A percentile compares a stretch with the other conserved stretches of the same genome.
Evolutionary conservation across 208 protist genomes (phyloP).

Genomic region (Naegleria fowleri): DNA sequence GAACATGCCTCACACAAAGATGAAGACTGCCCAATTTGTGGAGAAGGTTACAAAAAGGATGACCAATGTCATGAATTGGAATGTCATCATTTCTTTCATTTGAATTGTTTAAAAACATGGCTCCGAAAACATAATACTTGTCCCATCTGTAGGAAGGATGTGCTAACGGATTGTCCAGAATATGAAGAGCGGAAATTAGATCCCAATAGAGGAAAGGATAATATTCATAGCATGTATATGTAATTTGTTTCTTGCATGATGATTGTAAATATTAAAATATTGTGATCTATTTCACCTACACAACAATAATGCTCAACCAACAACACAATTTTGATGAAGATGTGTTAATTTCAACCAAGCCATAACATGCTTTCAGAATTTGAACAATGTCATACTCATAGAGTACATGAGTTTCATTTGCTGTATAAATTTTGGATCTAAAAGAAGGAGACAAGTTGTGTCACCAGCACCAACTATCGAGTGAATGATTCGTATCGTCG

Average conservation of each 20-base stretch:
- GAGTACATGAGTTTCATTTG: too few relatives aligned
- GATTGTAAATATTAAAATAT: not conserved
- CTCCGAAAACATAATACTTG: constrained; percentile 13
- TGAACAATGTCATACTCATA: too few relatives aligned
- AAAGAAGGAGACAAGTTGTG: too few relatives aligned
- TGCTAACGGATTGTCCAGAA: not conserved
- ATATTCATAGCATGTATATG: not conserved
- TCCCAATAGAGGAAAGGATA: not conserved
- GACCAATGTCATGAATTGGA: not conserved
- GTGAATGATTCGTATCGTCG: too few relatives aligned
- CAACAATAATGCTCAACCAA: too few relatives aligned
- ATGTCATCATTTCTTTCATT: constrained; percentile 4
- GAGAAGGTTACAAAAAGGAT: not conserved
- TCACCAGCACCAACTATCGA: too few relatives aligned
- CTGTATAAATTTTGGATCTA: too few relatives aligned
- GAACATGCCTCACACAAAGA: not conserved
- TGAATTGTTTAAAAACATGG: not conserved
- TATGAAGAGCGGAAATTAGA: constrained; percentile 5
- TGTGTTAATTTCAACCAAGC: too few relatives aligned
- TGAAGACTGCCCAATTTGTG: not conserved
- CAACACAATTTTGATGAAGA: too few relatives aligned
- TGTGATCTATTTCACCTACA: too few relatives aligned
- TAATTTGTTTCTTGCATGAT: not conserved
- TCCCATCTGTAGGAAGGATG: not conserved
- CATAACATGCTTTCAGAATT: too few relatives aligned